phyloP scores from a whole-genome alignment of 306 rosid species.

The Quercus variabilis region DNA sequence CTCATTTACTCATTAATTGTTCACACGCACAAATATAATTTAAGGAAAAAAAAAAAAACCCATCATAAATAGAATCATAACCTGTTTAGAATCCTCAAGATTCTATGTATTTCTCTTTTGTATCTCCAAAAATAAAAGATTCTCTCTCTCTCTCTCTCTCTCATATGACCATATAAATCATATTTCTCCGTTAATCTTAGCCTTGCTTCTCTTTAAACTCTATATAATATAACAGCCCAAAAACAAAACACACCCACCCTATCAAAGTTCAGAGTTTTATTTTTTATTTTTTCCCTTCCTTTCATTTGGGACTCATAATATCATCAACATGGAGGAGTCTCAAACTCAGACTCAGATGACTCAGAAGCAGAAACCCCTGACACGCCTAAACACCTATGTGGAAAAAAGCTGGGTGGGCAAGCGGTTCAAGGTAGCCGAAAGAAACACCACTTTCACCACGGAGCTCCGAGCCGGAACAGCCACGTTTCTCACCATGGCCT shows the following conservation, averaged over 20 bases:
- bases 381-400: conserved; percentile 50
- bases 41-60: neutral
- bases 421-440: conserved; percentile 68
- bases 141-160: conserved; percentile 26
- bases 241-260: neutral
- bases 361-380: conserved; percentile 31
- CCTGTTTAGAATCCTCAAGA: conserved; percentile 1
- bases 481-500: conserved; percentile 98
- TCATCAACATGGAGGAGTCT: too few species aligned
- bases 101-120: neutral
- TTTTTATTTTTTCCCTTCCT: too few species aligned
- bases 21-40: neutral
- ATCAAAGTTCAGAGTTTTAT: too few species aligned
- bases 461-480: conserved; percentile 98
- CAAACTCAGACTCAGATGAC: neutral
- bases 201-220: neutral
- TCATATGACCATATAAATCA: conserved; percentile 7
- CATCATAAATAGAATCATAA: neutral
- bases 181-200: conserved; percentile 11
- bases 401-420: conserved; percentile 57
- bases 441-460: conserved; percentile 88
- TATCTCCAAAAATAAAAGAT: conserved; percentile 26
- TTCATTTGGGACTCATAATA: too few species aligned
- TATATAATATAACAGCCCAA: neutral
- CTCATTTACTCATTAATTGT: too few species aligned